A percentile compares a stretch with the other conserved stretches of the same genome.
These are phyloP conservation scores for Geranium incanum DNA, from an alignment of 441 rosid species.

Conservation along the genomic window DNA sequence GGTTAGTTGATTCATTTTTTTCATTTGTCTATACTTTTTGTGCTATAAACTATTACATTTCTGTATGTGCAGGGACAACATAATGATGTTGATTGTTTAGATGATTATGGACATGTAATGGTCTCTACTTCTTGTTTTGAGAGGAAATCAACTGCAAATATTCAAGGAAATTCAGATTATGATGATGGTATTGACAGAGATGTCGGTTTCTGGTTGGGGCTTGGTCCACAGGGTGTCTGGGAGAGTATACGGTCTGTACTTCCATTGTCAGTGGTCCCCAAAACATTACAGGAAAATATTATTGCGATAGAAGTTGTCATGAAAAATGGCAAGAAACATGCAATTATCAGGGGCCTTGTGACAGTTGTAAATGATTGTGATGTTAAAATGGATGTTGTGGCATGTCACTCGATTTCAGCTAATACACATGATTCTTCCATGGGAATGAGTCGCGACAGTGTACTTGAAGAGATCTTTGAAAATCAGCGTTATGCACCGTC, in stretches of 20 bases:
- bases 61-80: conserved; percentile 35
- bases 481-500: conserved; percentile 47
- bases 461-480: conserved; percentile 56
- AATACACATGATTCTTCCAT: conserved; percentile 29
- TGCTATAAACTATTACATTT: conserved; percentile 3
- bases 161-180: conserved; percentile 44
- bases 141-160: conserved; percentile 49
- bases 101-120: conserved; percentile 57
- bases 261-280: conserved; percentile 78
- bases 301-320: conserved; percentile 82
- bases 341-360: conserved; percentile 82
- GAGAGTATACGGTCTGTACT: conserved; percentile 83
- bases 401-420: conserved; percentile 36
- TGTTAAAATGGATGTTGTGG: conserved; percentile 61
- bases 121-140: conserved; percentile 79
- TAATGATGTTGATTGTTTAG: conserved; percentile 41
- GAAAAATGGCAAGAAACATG: conserved; percentile 96
- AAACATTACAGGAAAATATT: conserved; percentile 50
- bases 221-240: conserved; percentile 59
- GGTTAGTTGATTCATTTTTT: conserved; percentile 38
- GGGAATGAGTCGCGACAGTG: conserved; percentile 36
- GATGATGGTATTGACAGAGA: conserved; percentile 47
- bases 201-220: conserved; percentile 86
- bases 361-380: conserved; percentile 82
- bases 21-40: not conserved